Conservation (phyloP, 2,329 filamentous ascomycete genomes). For the Fusarium algeriense region DNA sequence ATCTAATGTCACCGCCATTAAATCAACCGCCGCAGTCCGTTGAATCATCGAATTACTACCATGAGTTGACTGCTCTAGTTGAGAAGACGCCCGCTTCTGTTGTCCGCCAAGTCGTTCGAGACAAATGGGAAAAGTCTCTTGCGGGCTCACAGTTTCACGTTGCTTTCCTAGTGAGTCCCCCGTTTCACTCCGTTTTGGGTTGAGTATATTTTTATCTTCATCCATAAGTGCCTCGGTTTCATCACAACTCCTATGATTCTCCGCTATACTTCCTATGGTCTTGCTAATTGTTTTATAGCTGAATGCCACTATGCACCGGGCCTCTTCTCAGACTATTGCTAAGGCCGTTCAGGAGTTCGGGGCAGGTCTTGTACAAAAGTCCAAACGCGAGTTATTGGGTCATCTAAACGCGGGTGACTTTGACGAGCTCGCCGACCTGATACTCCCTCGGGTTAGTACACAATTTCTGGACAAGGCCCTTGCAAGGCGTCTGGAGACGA, state of each 20-base stretch:
- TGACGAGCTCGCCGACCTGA: constrained; percentile 58
- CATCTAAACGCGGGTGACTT: constrained; percentile 58
- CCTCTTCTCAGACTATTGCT: constrained; percentile 53
- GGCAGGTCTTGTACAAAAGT: constrained; percentile 55
- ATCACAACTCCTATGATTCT: neutral
- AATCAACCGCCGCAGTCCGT: constrained; percentile 25
- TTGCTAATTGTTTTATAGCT: constrained; percentile 55
- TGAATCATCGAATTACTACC: constrained; percentile 47
- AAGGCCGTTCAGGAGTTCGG: constrained; percentile 62
- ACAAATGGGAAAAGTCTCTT: constrained; percentile 64
- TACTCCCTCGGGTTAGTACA: constrained; percentile 62
- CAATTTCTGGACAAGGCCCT: constrained; percentile 65
- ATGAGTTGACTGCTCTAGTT: constrained; percentile 49
- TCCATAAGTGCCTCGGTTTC: neutral
- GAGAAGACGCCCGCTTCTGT: constrained; percentile 57
- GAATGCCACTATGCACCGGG: constrained; percentile 63
- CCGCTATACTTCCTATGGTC: neutral
- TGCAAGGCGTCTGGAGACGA: constrained; percentile 64
- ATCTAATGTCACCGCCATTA: constrained; percentile 2
- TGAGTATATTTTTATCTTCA: neutral
- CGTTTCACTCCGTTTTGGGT: neutral
- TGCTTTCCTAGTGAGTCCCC: constrained; percentile 63
- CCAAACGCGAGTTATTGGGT: constrained; percentile 57
- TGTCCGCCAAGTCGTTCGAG: constrained; percentile 63
- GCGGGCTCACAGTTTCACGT: constrained; percentile 65